These are phyloP conservation scores for Xanthoparmelia taractica DNA, from an alignment of 495 filamentous ascomycete genomes.

Conservation along the genomic window DNA sequence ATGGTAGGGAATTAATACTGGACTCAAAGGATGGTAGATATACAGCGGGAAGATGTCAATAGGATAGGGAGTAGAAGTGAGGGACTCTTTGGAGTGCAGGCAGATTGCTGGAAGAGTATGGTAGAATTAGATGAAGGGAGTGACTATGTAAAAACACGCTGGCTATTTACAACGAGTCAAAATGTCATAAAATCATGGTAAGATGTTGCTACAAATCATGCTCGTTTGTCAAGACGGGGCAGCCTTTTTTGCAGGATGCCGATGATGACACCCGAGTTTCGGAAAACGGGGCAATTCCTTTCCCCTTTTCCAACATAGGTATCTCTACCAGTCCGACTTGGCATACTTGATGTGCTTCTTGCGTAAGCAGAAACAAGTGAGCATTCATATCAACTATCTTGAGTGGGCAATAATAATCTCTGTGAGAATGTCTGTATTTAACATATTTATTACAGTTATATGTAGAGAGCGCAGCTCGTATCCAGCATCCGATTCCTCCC, in stretches of 20 bases:
- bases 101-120: neutral
- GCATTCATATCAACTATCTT: neutral
- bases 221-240: neutral
- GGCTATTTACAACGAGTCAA: neutral
- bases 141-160: neutral
- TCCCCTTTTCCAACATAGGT: neutral
- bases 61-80: neutral
- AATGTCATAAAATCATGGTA: conserved; percentile 11
- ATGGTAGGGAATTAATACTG: conserved; percentile 33
- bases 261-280: neutral
- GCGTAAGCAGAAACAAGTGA: no score
- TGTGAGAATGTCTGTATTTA: conserved; percentile 11
- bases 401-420: neutral
- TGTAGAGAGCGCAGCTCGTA: conserved; percentile 30
- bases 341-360: neutral
- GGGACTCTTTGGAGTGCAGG: neutral
- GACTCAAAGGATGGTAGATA: conserved; percentile 21
- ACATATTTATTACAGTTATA: conserved; percentile 15
- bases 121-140: neutral
- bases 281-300: conserved; percentile 4
- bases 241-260: neutral
- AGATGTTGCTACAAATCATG: neutral
- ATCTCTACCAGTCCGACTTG: neutral
- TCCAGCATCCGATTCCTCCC: conserved; percentile 44
- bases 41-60: neutral